Evolutionary conservation across 345 rosid genomes (phyloP).

Genomic region (Euclidium syriacum): DNA sequence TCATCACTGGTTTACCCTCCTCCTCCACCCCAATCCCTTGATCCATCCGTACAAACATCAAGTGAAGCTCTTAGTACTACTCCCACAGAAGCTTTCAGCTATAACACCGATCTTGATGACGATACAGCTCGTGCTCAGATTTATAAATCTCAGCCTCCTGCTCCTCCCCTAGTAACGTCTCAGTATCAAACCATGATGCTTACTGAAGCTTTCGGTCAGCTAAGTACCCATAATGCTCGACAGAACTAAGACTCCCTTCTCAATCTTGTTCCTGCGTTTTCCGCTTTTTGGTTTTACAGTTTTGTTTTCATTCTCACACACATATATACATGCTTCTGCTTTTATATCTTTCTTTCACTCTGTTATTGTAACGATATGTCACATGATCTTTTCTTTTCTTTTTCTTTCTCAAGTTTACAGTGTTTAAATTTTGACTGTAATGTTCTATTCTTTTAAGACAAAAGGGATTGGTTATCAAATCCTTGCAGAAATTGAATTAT

Average conservation of each 20-base stretch:
- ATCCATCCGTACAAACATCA: conserved; percentile 32
- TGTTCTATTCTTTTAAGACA: no score
- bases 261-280: no score
- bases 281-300: conserved; percentile 20
- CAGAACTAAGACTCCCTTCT: background rate
- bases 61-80: conserved; percentile 32
- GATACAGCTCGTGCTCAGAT: conserved; percentile 55
- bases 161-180: conserved; percentile 50
- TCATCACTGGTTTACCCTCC: conserved; percentile 35
- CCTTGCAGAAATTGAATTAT: no score
- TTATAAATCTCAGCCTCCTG: conserved; percentile 85
- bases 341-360: conserved; percentile 5
- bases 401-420: background rate
- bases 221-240: conserved; percentile 32
- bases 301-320: conserved; percentile 12
- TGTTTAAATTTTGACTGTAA: no score
- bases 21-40: conserved; percentile 29
- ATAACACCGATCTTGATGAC: conserved; percentile 39
- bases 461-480: no score
- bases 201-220: conserved; percentile 48
- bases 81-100: conserved; percentile 37
- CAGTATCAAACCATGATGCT: conserved; percentile 34
- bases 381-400: background rate
- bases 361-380: background rate
- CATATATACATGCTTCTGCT: conserved; percentile 6